phyloP scores from a whole-genome alignment of 148 eudicot genomes.

The Gaultheria prostrata region DNA sequence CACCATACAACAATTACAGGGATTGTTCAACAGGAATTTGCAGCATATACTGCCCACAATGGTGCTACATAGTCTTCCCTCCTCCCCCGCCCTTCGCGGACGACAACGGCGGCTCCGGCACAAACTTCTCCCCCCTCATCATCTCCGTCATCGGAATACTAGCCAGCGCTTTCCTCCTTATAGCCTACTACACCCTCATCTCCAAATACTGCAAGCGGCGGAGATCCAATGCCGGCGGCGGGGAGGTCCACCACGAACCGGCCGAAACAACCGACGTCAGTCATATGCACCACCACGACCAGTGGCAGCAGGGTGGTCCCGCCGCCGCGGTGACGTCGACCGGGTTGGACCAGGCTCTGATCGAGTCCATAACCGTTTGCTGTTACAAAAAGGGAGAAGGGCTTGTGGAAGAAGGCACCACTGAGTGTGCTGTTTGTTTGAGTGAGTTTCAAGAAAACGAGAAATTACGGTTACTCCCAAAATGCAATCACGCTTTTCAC shows the following conservation, averaged over 20 bases:
- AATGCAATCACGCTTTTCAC: conserved; percentile 78
- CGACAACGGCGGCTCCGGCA: conserved; percentile 24
- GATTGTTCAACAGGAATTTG: conserved; percentile 49
- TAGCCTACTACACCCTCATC: conserved; percentile 67
- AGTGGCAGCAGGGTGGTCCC: conserved; percentile 9
- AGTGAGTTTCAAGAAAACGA: conserved; percentile 65
- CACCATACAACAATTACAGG: conserved; percentile 36
- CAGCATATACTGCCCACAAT: conserved; percentile 52
- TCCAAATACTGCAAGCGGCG: conserved; percentile 45
- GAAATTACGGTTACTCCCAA: conserved; percentile 57
- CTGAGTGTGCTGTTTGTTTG: conserved; percentile 69
- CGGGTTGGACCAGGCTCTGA: conserved; percentile 53
- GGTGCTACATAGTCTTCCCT: conserved; percentile 49
- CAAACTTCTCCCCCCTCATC: conserved; percentile 65
- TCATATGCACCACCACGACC: conserved; percentile 21
- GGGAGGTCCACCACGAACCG: conserved; percentile 4
- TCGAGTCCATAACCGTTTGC: conserved; percentile 54
- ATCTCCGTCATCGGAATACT: conserved; percentile 62
- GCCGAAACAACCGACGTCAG: not conserved
- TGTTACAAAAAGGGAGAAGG: conserved; percentile 54
- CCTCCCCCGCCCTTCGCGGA: conserved; percentile 38
- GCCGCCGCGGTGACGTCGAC: not conserved
- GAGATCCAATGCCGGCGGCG: conserved; percentile 1
- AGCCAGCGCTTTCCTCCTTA: conserved; percentile 60
- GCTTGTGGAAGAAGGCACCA: conserved; percentile 29